Percentiles rank a stretch among this genome's conserved stretches.
Conservation (phyloP, 768 basidiomycete species). For the Boletus barrowsii region DNA sequence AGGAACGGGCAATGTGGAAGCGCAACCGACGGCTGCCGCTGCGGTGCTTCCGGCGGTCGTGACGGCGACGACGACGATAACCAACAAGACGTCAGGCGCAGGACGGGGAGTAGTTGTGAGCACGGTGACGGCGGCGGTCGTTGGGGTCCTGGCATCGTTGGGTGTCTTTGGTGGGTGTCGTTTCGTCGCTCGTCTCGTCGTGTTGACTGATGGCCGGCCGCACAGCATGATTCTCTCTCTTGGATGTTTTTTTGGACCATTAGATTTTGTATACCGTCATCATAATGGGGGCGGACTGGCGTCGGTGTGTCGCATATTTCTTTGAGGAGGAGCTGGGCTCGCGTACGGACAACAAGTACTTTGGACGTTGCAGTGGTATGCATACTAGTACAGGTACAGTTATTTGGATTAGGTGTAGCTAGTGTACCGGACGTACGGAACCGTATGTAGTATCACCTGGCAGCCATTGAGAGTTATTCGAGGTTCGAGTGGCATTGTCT, state of each 20-base stretch:
- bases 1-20: conserved; percentile 75
- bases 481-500: no score
- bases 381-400: no score
- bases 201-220: neutral
- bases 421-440: no score
- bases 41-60: conserved; percentile 40
- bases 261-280: neutral
- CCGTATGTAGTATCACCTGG: no score
- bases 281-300: neutral
- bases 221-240: neutral
- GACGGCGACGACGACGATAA: conserved; percentile 1
- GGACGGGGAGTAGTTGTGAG: no score
- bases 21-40: conserved; percentile 52
- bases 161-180: neutral
- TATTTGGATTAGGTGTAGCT: no score
- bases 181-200: no score
- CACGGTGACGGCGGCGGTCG: neutral
- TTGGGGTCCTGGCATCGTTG: neutral
- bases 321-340: neutral
- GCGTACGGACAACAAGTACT: neutral
- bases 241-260: neutral
- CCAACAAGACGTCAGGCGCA: neutral
- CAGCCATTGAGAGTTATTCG: no score
- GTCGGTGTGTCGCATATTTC: no score
- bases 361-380: neutral